phyloP scores from a whole-genome alignment of 1,284 basidiomycete species.

The Sporisorium exsertum region DNA sequence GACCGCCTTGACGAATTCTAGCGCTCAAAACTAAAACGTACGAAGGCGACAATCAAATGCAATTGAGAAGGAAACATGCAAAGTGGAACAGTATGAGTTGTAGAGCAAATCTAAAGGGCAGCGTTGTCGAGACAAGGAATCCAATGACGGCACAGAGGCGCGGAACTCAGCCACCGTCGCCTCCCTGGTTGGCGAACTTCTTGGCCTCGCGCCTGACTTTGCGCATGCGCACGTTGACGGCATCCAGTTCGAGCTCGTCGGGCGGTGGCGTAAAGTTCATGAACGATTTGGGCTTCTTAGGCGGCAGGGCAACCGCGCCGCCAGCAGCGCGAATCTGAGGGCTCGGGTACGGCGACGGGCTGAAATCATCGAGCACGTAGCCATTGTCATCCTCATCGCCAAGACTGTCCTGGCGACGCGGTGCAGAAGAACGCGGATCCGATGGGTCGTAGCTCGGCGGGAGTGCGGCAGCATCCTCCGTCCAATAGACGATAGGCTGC shows the following conservation, averaged over 20 bases:
- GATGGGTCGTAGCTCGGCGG: conserved; percentile 54
- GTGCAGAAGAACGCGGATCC: background rate
- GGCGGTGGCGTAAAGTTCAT: conserved; percentile 64
- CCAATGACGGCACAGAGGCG: background rate
- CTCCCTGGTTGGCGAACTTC: conserved; percentile 55
- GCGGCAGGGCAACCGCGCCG: conserved; percentile 31
- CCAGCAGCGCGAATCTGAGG: conserved; percentile 43
- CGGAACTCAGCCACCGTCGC: conserved; percentile 47
- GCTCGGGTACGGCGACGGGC: conserved; percentile 39
- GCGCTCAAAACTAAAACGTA: background rate
- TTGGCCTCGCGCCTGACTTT: conserved; percentile 42
- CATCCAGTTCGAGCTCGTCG: conserved; percentile 57
- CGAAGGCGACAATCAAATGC: background rate
- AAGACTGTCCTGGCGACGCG: conserved; percentile 9
- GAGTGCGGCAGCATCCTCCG: conserved; percentile 48
- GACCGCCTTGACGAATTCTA: conserved; percentile 19
- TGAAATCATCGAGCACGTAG: conserved; percentile 53
- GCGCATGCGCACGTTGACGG: conserved; percentile 28
- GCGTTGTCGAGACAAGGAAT: background rate
- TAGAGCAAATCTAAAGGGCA: background rate
- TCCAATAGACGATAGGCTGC: conserved; percentile 63
- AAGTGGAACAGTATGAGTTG: background rate
- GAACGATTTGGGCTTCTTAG: conserved; percentile 54
- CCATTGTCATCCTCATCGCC: conserved; percentile 43
- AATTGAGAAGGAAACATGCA: conserved; percentile 2